Percentiles rank a stretch among this genome's conserved stretches.
Evolutionary conservation across 148 eudicot genomes (phyloP).

Genomic region (Rhododendron mucronatum): DNA sequence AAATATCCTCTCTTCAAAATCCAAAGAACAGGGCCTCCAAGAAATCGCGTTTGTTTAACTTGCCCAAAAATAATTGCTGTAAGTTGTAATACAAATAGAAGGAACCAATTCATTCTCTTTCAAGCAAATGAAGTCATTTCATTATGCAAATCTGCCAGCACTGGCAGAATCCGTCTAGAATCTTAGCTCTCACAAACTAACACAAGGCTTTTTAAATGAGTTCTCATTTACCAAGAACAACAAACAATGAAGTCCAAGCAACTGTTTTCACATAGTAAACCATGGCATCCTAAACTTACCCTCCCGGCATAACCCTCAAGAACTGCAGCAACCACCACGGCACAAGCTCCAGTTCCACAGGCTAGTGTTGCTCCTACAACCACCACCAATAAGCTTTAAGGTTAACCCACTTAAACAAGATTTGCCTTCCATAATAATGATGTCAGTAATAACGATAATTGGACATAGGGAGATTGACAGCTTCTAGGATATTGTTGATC

Average conservation of each 20-base stretch:
- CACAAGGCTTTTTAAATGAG: not conserved
- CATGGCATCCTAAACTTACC: constrained; percentile 33
- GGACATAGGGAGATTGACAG: not conserved
- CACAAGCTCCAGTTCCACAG: constrained; percentile 99
- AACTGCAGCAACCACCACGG: constrained; percentile 91
- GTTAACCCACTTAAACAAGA: not conserved
- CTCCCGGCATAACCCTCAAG: constrained; percentile 84
- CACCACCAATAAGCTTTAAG: constrained; percentile 1
- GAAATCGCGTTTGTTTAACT: not conserved
- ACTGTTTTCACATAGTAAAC: not conserved
- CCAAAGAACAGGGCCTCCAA: not conserved
- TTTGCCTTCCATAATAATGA: not conserved
- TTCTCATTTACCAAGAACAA: not conserved
- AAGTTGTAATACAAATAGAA: not conserved
- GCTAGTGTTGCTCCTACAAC: constrained; percentile 82
- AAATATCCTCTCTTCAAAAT: not conserved
- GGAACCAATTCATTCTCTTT: not conserved
- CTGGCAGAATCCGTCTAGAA: not conserved
- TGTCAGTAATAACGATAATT: not conserved
- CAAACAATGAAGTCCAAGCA: not conserved
- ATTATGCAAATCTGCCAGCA: not conserved
- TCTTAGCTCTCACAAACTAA: not conserved
- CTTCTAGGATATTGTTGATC: not conserved
- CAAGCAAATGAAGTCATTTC: not conserved
- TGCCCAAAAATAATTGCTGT: not conserved